A percentile compares a stretch with the other conserved stretches of the same genome.
Evolutionary conservation across 2,329 filamentous ascomycete species (phyloP).

Genomic region (Pseudodiploospora longispora): DNA sequence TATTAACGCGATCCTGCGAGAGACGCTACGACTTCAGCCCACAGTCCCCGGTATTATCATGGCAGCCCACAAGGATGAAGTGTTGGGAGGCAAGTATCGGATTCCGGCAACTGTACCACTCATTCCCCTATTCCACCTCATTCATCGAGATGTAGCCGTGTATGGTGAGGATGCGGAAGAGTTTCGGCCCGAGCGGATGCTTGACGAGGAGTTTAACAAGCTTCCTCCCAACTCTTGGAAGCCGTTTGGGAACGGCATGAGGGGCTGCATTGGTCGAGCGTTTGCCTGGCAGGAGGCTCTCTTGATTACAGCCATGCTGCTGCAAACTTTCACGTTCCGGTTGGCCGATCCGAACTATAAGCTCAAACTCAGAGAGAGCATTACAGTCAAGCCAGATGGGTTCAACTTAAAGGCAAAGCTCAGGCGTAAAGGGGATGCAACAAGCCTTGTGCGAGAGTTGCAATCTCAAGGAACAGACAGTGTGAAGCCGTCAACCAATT

Average conservation of each 20-base stretch:
- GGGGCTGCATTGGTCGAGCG: slow-evolving; percentile 43
- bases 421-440: slow-evolving; percentile 30
- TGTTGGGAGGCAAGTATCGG: slow-evolving; percentile 46
- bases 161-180: slow-evolving; percentile 49
- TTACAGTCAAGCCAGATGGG: slow-evolving; percentile 54
- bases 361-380: slow-evolving; percentile 41
- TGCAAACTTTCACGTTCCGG: slow-evolving; percentile 61
- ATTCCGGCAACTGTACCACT: slow-evolving; percentile 38
- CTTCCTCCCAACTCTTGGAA: slow-evolving; percentile 37
- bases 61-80: slow-evolving; percentile 30
- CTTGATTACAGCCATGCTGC: slow-evolving; percentile 37
- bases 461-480: slow-evolving; percentile 1
- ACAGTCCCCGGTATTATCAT: slow-evolving; percentile 19
- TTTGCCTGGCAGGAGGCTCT: slow-evolving; percentile 49
- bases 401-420: slow-evolving; percentile 51
- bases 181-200: slow-evolving; percentile 55
- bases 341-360: slow-evolving; percentile 50
- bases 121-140: slow-evolving; percentile 34
- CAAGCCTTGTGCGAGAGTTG: slow-evolving; percentile 25
- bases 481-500: neutral
- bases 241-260: slow-evolving; percentile 45
- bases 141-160: slow-evolving; percentile 48
- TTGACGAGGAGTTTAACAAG: slow-evolving; percentile 41
- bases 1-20: slow-evolving; percentile 53
- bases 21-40: slow-evolving; percentile 31